A percentile compares a stretch with the other conserved stretches of the same genome.
These are phyloP conservation scores for Turnera subulata DNA, from an alignment of 345 rosid genomes.

Conservation along the genomic window DNA sequence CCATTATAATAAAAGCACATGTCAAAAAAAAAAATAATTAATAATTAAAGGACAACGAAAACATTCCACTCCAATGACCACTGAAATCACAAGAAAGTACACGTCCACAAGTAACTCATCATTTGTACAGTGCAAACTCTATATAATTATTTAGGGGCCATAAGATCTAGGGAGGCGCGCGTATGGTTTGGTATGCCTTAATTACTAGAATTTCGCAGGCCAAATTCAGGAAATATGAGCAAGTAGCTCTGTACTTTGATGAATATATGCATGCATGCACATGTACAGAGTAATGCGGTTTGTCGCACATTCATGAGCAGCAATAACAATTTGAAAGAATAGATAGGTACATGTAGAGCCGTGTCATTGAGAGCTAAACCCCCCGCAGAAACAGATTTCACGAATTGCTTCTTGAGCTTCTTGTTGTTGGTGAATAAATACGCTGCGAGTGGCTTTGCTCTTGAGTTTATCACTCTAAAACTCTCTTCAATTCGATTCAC, in stretches of 20 bases:
- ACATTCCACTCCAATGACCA: no score
- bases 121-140: no score
- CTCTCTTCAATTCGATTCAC: slow-evolving; percentile 75
- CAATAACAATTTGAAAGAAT: slow-evolving; percentile 8
- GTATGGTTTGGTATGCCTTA: no score
- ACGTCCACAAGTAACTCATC: no score
- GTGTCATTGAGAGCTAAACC: slow-evolving; percentile 84
- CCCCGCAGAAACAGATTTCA: slow-evolving; percentile 71
- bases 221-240: no score
- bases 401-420: slow-evolving; percentile 63
- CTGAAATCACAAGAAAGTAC: no score
- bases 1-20: neutral
- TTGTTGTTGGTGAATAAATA: slow-evolving; percentile 74
- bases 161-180: no score
- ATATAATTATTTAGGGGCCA: no score
- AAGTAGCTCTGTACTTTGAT: no score
- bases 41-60: no score
- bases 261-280: neutral
- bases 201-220: no score
- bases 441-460: slow-evolving; percentile 90
- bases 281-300: neutral
- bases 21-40: neutral
- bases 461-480: slow-evolving; percentile 63
- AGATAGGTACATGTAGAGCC: slow-evolving; percentile 58
- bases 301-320: neutral